Percentiles rank a stretch among this genome's conserved stretches.
These are phyloP conservation scores for Rhytidiadelphus loreus DNA, from an alignment of 225 moss, liverwort and hornwort species.

Conservation along the genomic window DNA sequence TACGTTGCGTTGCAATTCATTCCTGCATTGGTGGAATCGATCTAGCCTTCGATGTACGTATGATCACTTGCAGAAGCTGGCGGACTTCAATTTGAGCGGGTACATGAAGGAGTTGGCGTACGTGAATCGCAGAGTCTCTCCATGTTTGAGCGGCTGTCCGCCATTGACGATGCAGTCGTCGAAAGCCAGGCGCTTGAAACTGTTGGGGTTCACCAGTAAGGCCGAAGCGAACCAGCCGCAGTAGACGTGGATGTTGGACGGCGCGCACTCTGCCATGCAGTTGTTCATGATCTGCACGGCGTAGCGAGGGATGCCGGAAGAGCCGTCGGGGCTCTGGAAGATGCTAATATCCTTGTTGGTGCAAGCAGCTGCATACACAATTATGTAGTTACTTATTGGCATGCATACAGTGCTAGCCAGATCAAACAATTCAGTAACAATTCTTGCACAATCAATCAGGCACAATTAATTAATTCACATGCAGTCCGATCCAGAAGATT, in stretches of 20 bases:
- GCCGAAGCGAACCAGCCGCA: constrained; percentile 48
- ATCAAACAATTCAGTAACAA: too few species aligned
- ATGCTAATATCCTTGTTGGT: constrained; percentile 55
- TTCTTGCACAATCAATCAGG: background rate
- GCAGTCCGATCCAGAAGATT: background rate
- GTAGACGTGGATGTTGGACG: constrained; percentile 38
- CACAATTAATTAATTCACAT: background rate
- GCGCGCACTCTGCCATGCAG: constrained; percentile 30
- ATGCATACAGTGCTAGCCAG: too few species aligned
- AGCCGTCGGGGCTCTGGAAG: constrained; percentile 31
- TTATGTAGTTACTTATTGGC: too few species aligned
- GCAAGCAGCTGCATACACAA: constrained; percentile 6
- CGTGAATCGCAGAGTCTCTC: constrained; percentile 34
- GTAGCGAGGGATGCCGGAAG: constrained; percentile 31
- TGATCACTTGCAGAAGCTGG: constrained; percentile 31
- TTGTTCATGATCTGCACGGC: constrained; percentile 46
- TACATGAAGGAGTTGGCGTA: constrained; percentile 49
- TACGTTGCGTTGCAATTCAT: background rate
- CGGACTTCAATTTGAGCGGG: constrained; percentile 25
- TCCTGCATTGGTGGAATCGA: background rate
- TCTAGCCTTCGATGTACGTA: background rate
- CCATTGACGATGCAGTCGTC: constrained; percentile 35
- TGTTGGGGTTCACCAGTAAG: constrained; percentile 31
- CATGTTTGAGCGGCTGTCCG: constrained; percentile 26
- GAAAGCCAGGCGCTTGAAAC: constrained; percentile 25